Evolutionary conservation across 352 stramenopile species (phyloP), one percentile per base, ranked within the genome.

Genomic region (Pelagophyceae sp.): DNA sequence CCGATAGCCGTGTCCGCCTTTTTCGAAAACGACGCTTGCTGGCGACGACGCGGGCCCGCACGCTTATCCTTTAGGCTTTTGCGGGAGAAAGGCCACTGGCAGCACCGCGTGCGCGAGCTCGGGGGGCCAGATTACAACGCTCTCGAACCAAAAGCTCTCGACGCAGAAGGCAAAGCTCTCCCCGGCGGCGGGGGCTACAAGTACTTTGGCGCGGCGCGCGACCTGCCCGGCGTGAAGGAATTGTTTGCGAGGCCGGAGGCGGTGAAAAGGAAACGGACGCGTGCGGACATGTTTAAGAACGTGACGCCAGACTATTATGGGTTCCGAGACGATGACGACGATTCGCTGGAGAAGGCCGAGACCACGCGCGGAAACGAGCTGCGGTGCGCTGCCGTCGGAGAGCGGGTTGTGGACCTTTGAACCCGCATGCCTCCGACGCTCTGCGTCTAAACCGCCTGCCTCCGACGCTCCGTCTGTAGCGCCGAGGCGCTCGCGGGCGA

Each of bases 191-290:
- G 86, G 29, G 91, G 92, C 33, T 98, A 98, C 89, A 91, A 92
- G 78, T 98, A 98, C 81, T 98, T 97, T 91, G 95, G 95, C 33
- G 93, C 93, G 19, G 94, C 94, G n/a, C 97, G 95, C 80, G 90
- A 97, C 76, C 87, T 98, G 3, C 95, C 95, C 0, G 94, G 94
- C 45, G 94, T 98, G 29, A 90, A 92, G 50, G 95, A 98, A 81
- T 82, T 98, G 11, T 97, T 98, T 80, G 86, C 91, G 51, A 88
- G 91, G 71, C 86, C 91, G 72, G 85, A 86, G 61, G 82, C 86
- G 72, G 78, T 82, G 23, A 80, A 80, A 20, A 89, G 91, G 76
- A 81, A 78, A 45, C 72, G 85, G 25, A 89, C 82, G 64, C 80
- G 87, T 29, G 83, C 80, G 31, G 91, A 98, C 79, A 90, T 97